These are phyloP conservation scores for Magnusiomyces suaveolens DNA, from an alignment of 1,139 yeast genomes.

Conservation along the genomic window DNA sequence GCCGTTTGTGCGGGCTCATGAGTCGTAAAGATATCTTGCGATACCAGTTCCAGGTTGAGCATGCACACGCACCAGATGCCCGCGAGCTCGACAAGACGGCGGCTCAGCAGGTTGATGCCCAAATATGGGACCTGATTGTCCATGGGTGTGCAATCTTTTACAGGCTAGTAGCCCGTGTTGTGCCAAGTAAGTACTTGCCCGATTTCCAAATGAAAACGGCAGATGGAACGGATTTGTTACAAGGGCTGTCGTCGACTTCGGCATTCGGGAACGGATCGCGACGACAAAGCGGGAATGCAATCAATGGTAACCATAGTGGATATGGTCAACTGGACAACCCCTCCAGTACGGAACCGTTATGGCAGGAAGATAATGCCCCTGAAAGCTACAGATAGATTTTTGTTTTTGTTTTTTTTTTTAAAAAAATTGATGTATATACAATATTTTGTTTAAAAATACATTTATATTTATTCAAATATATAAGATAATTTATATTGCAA, in stretches of 20 bases:
- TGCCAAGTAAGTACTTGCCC: not conserved
- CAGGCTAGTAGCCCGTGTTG: not conserved
- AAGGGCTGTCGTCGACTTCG: not conserved
- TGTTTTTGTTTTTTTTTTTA: not conserved
- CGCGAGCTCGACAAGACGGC: constrained; percentile 18
- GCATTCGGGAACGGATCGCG: not conserved
- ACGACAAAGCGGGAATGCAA: not conserved
- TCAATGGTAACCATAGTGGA: not conserved
- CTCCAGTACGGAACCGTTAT: not conserved
- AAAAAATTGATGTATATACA: no score
- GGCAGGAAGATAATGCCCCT: not conserved
- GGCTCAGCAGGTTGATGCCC: constrained; percentile 22
- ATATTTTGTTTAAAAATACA: no score
- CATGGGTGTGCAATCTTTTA: not conserved
- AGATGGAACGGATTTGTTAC: not conserved
- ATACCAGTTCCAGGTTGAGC: constrained; percentile 31
- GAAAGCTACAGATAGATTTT: not conserved
- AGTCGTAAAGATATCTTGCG: constrained; percentile 61
- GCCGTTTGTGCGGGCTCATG: constrained; percentile 47
- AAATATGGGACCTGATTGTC: constrained; percentile 19
- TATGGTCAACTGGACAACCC: not conserved
- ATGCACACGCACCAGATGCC: constrained; percentile 14
- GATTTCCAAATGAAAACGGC: constrained; percentile 1
- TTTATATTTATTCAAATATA: no score
- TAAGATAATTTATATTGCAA: no score